Base-by-base conservation (phyloP, 306 rosid species). In the Neltuma alba region DNA sequence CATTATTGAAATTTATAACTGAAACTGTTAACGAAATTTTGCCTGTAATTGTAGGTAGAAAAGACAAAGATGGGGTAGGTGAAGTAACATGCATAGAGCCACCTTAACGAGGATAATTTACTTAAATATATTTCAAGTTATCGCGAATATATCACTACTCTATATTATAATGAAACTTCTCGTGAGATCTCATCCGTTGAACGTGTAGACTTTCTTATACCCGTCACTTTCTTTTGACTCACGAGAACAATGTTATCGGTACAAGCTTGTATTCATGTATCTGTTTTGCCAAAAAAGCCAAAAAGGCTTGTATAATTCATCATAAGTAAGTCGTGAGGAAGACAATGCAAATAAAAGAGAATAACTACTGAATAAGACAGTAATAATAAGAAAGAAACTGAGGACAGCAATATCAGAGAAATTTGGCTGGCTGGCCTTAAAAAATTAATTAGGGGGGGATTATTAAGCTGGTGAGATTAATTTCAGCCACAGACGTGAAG, bases 121-220 rank as follows among this genome's bases (percentile, higher is more conserved):
- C 42, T 27, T 15, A 40, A 71, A 72, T 52, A 31, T 36, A 9
- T 8, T 74, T 58, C 0, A 38, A 38, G 18, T 57, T 60, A 11
- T 28, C 41, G 18, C 9, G 27, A 72, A 72, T 34, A 50, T 31
- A 37, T 67, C 25, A 2, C 11, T 7, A 20, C n/a, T n/a, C n/a
- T 20, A 7, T 54, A 54, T 52, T 7, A 52, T 20, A 27, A n/a
- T 21, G 61, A 54, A 21, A 62, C 20, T 68, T 73, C 16, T 68
- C 20, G 68, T 30, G 37, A 77, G 75, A 81, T 77, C 78, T 31
- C 75, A 66, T 66, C 73, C 70, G 67, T 73, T 63, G 76, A 73
- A 81, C 58, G 21, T 54, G 62, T 76, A 72, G 87, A 84, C 82
- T 76, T 71, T 72, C 64, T 63, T 63, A 9, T 28, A 60, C 1